Evolutionary conservation across 768 basidiomycete genomes (phyloP), one percentile per base, ranked within the genome.

Genomic region (Hirschioporus abietinus): DNA sequence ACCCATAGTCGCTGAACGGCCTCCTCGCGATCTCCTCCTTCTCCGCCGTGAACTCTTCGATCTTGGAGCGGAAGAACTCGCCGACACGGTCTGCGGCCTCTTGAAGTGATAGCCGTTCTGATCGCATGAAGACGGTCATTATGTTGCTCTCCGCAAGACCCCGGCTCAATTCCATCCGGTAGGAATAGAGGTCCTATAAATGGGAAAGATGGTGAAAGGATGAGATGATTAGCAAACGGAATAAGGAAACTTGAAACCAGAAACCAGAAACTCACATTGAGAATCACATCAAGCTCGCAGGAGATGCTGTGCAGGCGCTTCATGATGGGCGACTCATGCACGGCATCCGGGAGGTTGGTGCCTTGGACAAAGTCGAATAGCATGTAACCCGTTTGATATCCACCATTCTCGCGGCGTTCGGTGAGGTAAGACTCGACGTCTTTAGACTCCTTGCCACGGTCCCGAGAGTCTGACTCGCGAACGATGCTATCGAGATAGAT

Each of bases 71-170:
- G 74, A 81, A 88, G 70, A 84, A 78, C n/a, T 71, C 72, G 17
- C 88, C 87, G 69, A 86, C 81, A 68, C 81, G 80, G 72, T 91
- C 84, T 35, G 83, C 66, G 17, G 76, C 75, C 12, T 67, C 71
- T 62, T 75, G 72, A 25, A 77, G 64, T 57, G 67, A 65, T 7
- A 72, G 35, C 26, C 68, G 27, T 18, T 69, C 67, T 34, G 73
- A 67, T 30, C 69, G 68, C 74, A 75, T 75, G 34, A 75, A 66
- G 64, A 77, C 72, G 2, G 73, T 70, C 63, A 77, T 61, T n/a
- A 76, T 63, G 67, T 77, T 77, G 69, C 73, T 70, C 10, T 66
- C 67, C 18, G 65, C 68, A 64, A 71, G 71, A 12, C 76, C 75
- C 8, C 67, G 65, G 5, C 72, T 70, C 65, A 76, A 76, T 65